Conservation (phyloP, 257 asterid genomes). For the Solanum stenotomum region DNA sequence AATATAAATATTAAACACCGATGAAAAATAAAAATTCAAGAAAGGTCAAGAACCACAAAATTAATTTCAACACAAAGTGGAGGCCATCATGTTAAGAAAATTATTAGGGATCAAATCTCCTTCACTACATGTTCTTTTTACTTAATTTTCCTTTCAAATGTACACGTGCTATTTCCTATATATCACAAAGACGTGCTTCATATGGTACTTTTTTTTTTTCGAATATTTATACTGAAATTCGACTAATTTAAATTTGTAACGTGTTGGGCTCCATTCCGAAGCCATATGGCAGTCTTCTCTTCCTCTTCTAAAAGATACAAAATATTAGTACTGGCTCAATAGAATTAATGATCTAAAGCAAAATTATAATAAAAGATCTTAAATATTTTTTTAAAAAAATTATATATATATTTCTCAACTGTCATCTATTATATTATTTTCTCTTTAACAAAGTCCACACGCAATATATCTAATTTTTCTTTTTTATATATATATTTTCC, state of each 20-base stretch:
- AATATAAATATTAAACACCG: too few species aligned
- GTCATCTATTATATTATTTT: not conserved
- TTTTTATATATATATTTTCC: not conserved
- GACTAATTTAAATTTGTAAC: too few species aligned
- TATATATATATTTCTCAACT: not conserved
- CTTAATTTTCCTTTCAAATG: not conserved
- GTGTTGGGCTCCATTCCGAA: too few species aligned
- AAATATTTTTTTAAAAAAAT: too few species aligned
- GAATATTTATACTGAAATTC: rapidly evolving
- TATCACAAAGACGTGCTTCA: not conserved
- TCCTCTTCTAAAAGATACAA: too few species aligned
- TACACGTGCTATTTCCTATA: not conserved
- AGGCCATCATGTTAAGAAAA: not conserved
- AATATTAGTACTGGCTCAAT: too few species aligned
- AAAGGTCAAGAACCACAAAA: not conserved
- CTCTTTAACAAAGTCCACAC: constrained; percentile 14
- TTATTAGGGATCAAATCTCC: not conserved
- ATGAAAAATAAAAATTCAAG: too few species aligned
- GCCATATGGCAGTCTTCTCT: too few species aligned
- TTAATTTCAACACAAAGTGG: not conserved
- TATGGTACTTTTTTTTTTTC: not conserved
- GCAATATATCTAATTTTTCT: not conserved
- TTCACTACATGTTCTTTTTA: not conserved
- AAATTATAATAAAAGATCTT: too few species aligned
- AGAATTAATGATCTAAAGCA: too few species aligned